These are phyloP conservation scores for Coriaria nepalensis DNA, from an alignment of 306 rosid genomes.

Conservation along the genomic window DNA sequence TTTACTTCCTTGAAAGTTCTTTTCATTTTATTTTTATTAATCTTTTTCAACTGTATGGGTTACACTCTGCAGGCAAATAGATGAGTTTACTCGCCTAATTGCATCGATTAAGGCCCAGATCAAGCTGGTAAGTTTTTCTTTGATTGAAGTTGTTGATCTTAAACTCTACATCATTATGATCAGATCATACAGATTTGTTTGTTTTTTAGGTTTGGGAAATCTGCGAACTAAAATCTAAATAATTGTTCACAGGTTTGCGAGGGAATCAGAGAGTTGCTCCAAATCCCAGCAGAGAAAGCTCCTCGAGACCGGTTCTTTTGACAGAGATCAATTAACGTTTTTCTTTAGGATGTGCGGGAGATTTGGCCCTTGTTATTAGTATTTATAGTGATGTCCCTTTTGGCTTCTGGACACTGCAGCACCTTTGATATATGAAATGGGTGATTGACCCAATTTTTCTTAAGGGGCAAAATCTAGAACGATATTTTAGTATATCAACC, in stretches of 20 bases:
- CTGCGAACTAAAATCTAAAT: slow-evolving; percentile 1
- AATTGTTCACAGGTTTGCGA: slow-evolving; percentile 51
- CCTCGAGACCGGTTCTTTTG: slow-evolving; percentile 33
- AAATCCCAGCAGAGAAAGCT: slow-evolving; percentile 64
- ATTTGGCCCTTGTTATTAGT: too few species aligned
- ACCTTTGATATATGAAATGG: too few species aligned
- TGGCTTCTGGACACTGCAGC: too few species aligned
- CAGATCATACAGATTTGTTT: neutral
- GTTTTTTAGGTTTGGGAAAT: neutral
- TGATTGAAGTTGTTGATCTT: neutral
- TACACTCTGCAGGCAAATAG: slow-evolving; percentile 52
- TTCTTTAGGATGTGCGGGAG: too few species aligned
- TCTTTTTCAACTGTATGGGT: neutral
- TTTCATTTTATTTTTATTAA: neutral
- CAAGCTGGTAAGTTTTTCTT: slow-evolving; percentile 48
- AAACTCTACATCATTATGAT: neutral
- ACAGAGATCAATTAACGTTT: neutral
- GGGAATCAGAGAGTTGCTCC: slow-evolving; percentile 76
- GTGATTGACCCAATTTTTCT: too few species aligned
- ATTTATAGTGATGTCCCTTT: too few species aligned
- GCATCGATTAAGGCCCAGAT: slow-evolving; percentile 90
- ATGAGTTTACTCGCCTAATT: slow-evolving; percentile 59
- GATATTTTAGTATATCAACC: too few species aligned
- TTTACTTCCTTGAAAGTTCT: neutral
- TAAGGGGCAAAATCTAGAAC: too few species aligned